These are phyloP conservation scores for Iris macrosiphon DNA, from an alignment of 106 monocot genomes.

Conservation along the genomic window DNA sequence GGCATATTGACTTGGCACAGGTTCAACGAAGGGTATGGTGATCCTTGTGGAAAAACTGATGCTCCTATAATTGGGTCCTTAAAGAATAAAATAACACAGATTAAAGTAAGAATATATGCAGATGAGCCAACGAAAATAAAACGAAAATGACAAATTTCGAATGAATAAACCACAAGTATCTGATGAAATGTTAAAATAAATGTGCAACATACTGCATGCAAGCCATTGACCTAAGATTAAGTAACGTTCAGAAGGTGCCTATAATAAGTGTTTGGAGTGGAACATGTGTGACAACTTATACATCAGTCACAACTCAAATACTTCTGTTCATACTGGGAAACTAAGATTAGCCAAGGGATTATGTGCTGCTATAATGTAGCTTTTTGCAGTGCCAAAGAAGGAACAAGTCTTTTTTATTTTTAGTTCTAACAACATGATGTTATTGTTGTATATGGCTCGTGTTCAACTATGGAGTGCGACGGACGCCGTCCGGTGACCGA, in stretches of 20 bases:
- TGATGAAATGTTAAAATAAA: neutral
- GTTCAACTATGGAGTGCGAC: too few relatives aligned
- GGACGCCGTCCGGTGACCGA: too few relatives aligned
- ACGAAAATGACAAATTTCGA: neutral
- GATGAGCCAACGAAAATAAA: neutral
- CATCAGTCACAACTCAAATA: too few relatives aligned
- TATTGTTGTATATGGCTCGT: too few relatives aligned
- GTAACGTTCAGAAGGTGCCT: neutral
- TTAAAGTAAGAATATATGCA: slow-evolving; percentile 1
- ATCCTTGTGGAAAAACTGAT: slow-evolving; percentile 25
- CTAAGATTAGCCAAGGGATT: too few relatives aligned
- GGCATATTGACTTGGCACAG: slow-evolving; percentile 31
- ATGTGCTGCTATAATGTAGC: too few relatives aligned
- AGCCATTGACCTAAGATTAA: neutral
- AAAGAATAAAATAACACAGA: neutral
- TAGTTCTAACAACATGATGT: too few relatives aligned
- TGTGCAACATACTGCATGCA: neutral
- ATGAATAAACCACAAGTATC: neutral
- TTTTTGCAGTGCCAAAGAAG: too few relatives aligned
- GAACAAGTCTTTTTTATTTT: too few relatives aligned
- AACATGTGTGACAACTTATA: too few relatives aligned
- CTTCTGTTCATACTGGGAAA: too few relatives aligned
- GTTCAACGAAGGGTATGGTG: slow-evolving; percentile 18
- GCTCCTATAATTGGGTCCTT: slow-evolving; percentile 38
- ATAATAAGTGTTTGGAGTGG: too few relatives aligned